phyloP scores from a whole-genome alignment of 2,329 filamentous ascomycete genomes.

The Atkinsonella texensis region DNA sequence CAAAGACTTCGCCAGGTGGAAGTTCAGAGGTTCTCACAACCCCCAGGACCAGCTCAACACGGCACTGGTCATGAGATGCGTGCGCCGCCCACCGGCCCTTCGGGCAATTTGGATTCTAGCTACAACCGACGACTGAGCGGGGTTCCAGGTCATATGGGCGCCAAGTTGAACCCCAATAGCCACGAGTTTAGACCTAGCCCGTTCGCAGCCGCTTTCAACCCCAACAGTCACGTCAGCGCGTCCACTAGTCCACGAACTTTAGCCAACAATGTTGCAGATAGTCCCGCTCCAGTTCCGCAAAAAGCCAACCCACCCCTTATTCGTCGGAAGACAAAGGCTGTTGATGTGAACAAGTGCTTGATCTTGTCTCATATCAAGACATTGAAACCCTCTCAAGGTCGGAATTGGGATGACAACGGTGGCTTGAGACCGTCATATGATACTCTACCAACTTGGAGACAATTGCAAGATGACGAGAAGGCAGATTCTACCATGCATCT shows the following conservation, averaged over 20 bases:
- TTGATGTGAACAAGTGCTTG: conserved; percentile 58
- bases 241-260: conserved; percentile 60
- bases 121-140: conserved; percentile 42
- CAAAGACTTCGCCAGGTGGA: conserved; percentile 40
- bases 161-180: conserved; percentile 52
- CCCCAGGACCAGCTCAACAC: conserved; percentile 32
- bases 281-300: conserved; percentile 12
- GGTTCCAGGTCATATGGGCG: conserved; percentile 37
- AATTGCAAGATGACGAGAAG: conserved; percentile 59
- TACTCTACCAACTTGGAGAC: conserved; percentile 76
- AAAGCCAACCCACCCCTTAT: conserved; percentile 36
- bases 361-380: conserved; percentile 43
- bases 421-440: conserved; percentile 78
- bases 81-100: conserved; percentile 61
- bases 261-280: conserved; percentile 36
- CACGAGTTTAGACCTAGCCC: conserved; percentile 80
- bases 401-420: conserved; percentile 62
- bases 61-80: conserved; percentile 53
- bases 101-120: conserved; percentile 39
- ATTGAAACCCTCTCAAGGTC: conserved; percentile 37
- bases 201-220: conserved; percentile 70
- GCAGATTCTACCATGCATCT: conserved; percentile 48
- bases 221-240: conserved; percentile 50
- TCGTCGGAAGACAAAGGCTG: conserved; percentile 57
- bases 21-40: conserved; percentile 36